Conservation (phyloP, 768 basidiomycete genomes). For the Mycena vulgaris region DNA sequence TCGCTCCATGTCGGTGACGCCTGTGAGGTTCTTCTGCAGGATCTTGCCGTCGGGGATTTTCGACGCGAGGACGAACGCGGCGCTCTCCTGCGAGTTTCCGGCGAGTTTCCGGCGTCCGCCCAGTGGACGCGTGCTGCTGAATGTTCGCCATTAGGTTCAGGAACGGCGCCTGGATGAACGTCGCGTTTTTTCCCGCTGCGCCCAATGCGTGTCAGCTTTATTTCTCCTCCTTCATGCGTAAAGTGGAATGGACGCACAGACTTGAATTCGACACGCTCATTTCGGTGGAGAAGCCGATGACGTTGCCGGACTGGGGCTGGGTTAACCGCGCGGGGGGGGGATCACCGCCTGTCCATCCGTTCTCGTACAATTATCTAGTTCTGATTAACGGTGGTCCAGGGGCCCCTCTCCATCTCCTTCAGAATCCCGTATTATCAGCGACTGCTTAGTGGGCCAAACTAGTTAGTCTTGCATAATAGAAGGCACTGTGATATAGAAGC, state of each 20-base stretch:
- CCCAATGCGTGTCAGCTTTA: constrained; percentile 16
- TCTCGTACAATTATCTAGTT: no score
- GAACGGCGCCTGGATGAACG: constrained; percentile 61
- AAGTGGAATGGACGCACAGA: constrained; percentile 46
- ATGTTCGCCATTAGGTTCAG: constrained; percentile 72
- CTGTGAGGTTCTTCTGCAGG: constrained; percentile 56
- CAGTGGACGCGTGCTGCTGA: constrained; percentile 61
- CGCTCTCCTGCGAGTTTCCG: constrained; percentile 73
- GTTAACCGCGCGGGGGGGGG: no score
- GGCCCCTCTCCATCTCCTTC: no score
- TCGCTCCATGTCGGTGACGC: constrained; percentile 8
- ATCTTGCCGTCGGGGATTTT: constrained; percentile 55
- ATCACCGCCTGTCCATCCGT: no score
- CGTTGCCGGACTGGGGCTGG: constrained; percentile 44
- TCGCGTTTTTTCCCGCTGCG: constrained; percentile 16
- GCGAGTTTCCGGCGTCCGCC: constrained; percentile 68
- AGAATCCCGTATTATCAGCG: no score
- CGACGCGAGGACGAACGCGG: constrained; percentile 47
- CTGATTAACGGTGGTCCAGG: no score
- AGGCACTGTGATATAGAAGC: no score
- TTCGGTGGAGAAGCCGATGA: constrained; percentile 62
- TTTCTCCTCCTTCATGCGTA: constrained; percentile 31
- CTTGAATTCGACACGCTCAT: constrained; percentile 59
- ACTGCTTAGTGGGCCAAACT: no score
- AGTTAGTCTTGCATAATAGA: no score